phyloP scores from a whole-genome alignment of 1,139 yeast species.

The Suhomyces guaymorum region DNA sequence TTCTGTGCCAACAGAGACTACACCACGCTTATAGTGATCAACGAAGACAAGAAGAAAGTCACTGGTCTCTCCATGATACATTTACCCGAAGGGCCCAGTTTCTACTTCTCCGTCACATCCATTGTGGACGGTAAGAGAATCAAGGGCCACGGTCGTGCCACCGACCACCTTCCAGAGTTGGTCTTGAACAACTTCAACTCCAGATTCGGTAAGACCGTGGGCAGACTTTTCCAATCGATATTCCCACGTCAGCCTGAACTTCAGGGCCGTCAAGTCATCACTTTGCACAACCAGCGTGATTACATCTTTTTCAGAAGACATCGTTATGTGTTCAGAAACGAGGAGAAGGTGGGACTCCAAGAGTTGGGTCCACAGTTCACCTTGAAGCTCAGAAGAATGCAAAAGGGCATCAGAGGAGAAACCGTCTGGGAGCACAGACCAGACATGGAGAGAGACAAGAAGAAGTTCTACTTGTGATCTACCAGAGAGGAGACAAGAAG shows the following conservation, averaged over 20 bases:
- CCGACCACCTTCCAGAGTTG: slow-evolving; percentile 88
- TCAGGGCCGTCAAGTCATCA: slow-evolving; percentile 92
- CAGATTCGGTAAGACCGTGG: slow-evolving; percentile 88
- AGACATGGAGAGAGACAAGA: slow-evolving; percentile 95
- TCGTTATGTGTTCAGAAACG: slow-evolving; percentile 84
- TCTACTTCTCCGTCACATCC: slow-evolving; percentile 85
- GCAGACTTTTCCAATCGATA: slow-evolving; percentile 84
- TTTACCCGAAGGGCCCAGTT: slow-evolving; percentile 92
- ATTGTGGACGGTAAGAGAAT: slow-evolving; percentile 73
- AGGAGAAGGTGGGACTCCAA: slow-evolving; percentile 89
- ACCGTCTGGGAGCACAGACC: slow-evolving; percentile 96
- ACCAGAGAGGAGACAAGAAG: background rate
- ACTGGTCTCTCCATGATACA: slow-evolving; percentile 92
- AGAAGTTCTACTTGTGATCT: slow-evolving; percentile 72
- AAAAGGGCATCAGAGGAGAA: slow-evolving; percentile 88
- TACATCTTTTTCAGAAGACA: slow-evolving; percentile 94
- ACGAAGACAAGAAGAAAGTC: slow-evolving; percentile 90
- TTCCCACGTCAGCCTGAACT: slow-evolving; percentile 93
- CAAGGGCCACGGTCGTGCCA: slow-evolving; percentile 85
- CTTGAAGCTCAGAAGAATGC: slow-evolving; percentile 79
- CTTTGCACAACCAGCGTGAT: slow-evolving; percentile 94
- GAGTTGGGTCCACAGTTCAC: slow-evolving; percentile 98
- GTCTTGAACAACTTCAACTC: slow-evolving; percentile 90
- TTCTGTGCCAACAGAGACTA: slow-evolving; percentile 79
- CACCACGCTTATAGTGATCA: slow-evolving; percentile 83